A percentile compares a stretch with the other conserved stretches of the same genome.
phyloP scores from a whole-genome alignment of 2,329 filamentous ascomycete genomes.

The Fusarium brevicatenulatum region DNA sequence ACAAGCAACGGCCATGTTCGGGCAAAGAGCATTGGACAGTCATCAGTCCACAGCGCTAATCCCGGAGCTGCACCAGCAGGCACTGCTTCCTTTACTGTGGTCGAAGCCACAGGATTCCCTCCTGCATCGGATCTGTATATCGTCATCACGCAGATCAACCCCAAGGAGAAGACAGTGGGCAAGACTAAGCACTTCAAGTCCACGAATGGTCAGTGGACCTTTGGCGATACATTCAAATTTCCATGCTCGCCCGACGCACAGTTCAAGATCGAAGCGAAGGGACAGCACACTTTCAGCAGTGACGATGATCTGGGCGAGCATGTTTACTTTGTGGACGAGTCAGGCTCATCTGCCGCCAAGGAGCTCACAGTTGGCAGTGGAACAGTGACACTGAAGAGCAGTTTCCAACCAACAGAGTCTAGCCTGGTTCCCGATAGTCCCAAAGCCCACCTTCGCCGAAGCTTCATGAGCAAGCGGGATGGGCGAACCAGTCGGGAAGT shows the following conservation, averaged over 20 bases:
- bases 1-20: conserved; percentile 58
- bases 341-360: conserved; percentile 74
- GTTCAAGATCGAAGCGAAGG: conserved; percentile 87
- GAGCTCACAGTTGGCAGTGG: conserved; percentile 78
- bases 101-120: conserved; percentile 83
- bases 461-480: conserved; percentile 66
- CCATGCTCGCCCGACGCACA: conserved; percentile 82
- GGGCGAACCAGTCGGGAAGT: conserved; percentile 56
- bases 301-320: conserved; percentile 87
- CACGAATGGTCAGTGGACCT: conserved; percentile 70
- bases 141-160: conserved; percentile 71
- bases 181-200: conserved; percentile 94
- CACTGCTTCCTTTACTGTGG: conserved; percentile 80
- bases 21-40: conserved; percentile 68
- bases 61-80: conserved; percentile 72
- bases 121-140: conserved; percentile 82
- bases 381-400: conserved; percentile 77
- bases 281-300: conserved; percentile 84
- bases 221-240: conserved; percentile 82
- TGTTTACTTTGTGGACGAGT: conserved; percentile 92
- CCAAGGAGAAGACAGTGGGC: conserved; percentile 82
- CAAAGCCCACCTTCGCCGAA: conserved; percentile 59
- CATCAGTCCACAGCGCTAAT: conserved; percentile 73
- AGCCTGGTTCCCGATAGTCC: conserved; percentile 58
- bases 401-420: conserved; percentile 68